phyloP scores from a whole-genome alignment of 2,329 filamentous ascomycete genomes.

The Echinosphaeria canescens region DNA sequence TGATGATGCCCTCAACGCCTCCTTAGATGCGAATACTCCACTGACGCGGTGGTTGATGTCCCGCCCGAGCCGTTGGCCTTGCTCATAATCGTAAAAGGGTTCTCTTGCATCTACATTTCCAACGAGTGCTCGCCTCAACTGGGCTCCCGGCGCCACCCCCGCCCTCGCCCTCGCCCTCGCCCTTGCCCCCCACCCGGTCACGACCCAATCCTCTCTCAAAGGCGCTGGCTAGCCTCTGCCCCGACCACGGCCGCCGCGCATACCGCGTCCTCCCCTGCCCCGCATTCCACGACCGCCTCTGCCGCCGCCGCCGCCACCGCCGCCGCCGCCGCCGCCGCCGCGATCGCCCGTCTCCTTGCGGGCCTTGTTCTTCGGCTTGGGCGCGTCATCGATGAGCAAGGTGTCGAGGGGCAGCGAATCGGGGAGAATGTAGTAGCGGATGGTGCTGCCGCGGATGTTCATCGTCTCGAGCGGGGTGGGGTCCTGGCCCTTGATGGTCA shows the following conservation, averaged over 20 bases:
- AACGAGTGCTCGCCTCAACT: neutral
- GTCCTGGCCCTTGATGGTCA: constrained; percentile 78
- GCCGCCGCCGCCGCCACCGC: constrained; percentile 31
- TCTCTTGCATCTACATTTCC: too few relatives aligned
- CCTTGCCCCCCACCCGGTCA: constrained; percentile 5
- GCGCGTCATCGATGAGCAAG: constrained; percentile 83
- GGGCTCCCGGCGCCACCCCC: neutral
- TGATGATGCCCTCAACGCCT: too few relatives aligned
- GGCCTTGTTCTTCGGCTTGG: constrained; percentile 99
- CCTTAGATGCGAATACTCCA: too few relatives aligned
- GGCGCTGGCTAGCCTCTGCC: too few relatives aligned
- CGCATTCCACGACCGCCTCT: constrained; percentile 21
- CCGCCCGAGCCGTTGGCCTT: too few relatives aligned
- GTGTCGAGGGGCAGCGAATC: constrained; percentile 92
- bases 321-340: constrained; percentile 26
- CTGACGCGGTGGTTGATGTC: too few relatives aligned
- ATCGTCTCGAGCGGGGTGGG: constrained; percentile 81
- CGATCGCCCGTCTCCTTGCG: constrained; percentile 65
- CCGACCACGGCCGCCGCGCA: constrained; percentile 10
- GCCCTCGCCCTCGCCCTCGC: constrained; percentile 1
- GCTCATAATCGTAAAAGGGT: too few relatives aligned
- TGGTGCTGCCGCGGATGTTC: constrained; percentile 89
- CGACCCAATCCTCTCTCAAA: constrained; percentile 13
- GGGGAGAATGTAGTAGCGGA: constrained; percentile 63
- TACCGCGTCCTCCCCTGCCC: too few relatives aligned